phyloP scores from a whole-genome alignment of 1,139 yeast species.

The Geotrichum restrictum region DNA sequence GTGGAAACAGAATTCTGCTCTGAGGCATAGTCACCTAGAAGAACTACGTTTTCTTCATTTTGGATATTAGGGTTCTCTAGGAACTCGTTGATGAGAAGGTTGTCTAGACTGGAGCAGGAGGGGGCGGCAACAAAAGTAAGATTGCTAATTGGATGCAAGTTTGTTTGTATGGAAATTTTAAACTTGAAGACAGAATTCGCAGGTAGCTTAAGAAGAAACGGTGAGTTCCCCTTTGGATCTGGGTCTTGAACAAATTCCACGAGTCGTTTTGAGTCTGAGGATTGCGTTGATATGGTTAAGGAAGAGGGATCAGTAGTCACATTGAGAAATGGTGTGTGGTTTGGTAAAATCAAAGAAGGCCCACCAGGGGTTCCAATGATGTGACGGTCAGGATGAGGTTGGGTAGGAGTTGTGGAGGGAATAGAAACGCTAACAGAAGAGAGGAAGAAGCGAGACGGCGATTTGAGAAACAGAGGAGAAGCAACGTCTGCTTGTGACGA shows the following conservation, averaged over 20 bases:
- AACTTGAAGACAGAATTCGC: slow-evolving; percentile 25
- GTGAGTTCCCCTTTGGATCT: slow-evolving; percentile 15
- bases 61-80: slow-evolving; percentile 43
- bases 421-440: slow-evolving; percentile 20
- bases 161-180: slow-evolving; percentile 23
- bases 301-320: slow-evolving; percentile 11
- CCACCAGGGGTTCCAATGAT: slow-evolving; percentile 21
- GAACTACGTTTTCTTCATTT: slow-evolving; percentile 40
- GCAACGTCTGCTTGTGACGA: slow-evolving; percentile 27
- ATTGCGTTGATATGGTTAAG: slow-evolving; percentile 11
- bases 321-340: slow-evolving; percentile 12
- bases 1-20: slow-evolving; percentile 11
- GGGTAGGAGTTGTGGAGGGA: slow-evolving; percentile 10
- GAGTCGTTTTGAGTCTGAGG: slow-evolving; percentile 17
- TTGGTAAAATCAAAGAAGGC: slow-evolving; percentile 19
- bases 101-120: slow-evolving; percentile 33
- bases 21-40: slow-evolving; percentile 37
- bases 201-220: slow-evolving; percentile 20
- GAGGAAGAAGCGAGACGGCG: slow-evolving; percentile 28
- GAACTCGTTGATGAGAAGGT: slow-evolving; percentile 39
- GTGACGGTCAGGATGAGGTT: slow-evolving; percentile 18
- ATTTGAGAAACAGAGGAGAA: slow-evolving; percentile 25
- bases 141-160: slow-evolving; percentile 26
- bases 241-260: slow-evolving; percentile 26
- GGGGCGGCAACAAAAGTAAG: slow-evolving; percentile 39